Base-by-base conservation (phyloP, 495 filamentous ascomycete genomes). In the Penicillium canariense region DNA sequence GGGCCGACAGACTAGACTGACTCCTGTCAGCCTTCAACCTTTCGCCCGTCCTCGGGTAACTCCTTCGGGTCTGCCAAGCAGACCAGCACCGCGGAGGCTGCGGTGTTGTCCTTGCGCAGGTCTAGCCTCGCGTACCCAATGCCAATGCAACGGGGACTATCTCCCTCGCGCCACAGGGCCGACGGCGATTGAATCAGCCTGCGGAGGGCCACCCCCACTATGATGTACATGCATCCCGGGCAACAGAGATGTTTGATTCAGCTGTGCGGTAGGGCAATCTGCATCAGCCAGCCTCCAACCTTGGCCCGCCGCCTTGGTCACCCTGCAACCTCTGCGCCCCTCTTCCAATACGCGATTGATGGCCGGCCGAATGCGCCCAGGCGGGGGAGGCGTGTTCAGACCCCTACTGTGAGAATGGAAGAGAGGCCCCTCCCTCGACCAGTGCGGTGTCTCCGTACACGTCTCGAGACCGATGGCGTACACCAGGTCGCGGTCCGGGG, bases 141-240 rank as follows among this genome's bases (percentile, higher is more conserved):
- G 14, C 17, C 1, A 17, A 30, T 46, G 18, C 15, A 25, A 38
- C 40, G 17, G 50, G 20, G 36, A n/a, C 25, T 18, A 38, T 45
- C 20, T 45, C 43, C 31, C 25, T 17, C 34, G 22, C 20, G 14
- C 10, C 26, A 23, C 28, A 53, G 8, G 30, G 25, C 18, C 17
- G 40, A 43, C 12, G 28, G 39, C n/a, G 18, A 27, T 52, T 52
- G 34, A 42, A 55, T 48, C 40, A 40, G 44, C 32, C 40, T 22
- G 52, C 20, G 18, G 46, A 26, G 34, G 22, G 43, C 48, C 48
- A 50, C 45, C 60, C 56, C 60, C 56, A 53, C 60, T 47, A 48
- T 44, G 40, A 51, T 56, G 46, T 51, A 46, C 42, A 17, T 34
- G 46, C 27, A 23, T 28, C 45, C 4, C 4, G 14, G 9, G 12